Conservation (phyloP, 495 filamentous ascomycete genomes). For the Penicillium canescens region DNA sequence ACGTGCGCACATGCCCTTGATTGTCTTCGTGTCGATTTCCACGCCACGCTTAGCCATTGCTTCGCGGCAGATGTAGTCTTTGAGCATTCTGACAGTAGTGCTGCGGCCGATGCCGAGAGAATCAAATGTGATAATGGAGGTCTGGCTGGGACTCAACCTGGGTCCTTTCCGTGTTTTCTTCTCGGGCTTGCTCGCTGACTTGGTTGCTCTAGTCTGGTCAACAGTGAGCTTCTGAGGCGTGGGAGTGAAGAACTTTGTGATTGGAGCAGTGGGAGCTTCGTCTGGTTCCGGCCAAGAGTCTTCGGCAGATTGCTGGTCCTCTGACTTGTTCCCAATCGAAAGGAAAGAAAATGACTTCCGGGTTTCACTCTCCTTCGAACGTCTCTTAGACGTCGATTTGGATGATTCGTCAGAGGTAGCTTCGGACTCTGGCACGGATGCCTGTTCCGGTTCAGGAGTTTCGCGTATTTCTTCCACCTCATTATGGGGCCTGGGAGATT, state of each 20-base stretch:
- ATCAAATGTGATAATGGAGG: constrained; percentile 85
- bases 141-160: constrained; percentile 37
- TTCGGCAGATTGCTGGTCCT: not conserved
- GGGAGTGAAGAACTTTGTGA: constrained; percentile 11
- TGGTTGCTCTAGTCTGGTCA: not conserved
- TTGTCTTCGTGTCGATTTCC: constrained; percentile 47
- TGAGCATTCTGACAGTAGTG: constrained; percentile 62
- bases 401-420: not conserved
- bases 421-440: not conserved
- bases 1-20: constrained; percentile 67
- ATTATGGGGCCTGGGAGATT: constrained; percentile 13
- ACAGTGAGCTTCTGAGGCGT: constrained; percentile 1
- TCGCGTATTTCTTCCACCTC: constrained; percentile 37
- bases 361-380: constrained; percentile 20
- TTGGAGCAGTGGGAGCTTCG: constrained; percentile 16
- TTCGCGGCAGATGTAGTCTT: constrained; percentile 76
- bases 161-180: constrained; percentile 28
- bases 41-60: constrained; percentile 66
- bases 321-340: constrained; percentile 17
- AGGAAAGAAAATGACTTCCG: constrained; percentile 28
- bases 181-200: constrained; percentile 22
- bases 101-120: constrained; percentile 68
- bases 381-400: not conserved
- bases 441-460: constrained; percentile 29
- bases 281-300: constrained; percentile 26